phyloP scores from a whole-genome alignment of 805 yeast genomes.

The Wickerhamomyces xylosicus region DNA sequence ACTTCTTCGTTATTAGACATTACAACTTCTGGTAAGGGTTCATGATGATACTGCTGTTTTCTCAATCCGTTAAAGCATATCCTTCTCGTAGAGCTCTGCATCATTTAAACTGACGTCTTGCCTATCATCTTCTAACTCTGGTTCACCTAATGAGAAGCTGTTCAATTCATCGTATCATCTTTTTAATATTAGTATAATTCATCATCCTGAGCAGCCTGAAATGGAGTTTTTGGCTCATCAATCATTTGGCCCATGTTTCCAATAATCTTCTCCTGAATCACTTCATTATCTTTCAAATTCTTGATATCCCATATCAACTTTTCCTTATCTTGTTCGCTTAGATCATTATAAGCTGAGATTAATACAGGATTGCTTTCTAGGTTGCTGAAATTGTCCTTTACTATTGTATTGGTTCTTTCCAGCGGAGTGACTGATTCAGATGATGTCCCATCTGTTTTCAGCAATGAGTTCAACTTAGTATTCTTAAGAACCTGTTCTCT shows the following conservation, averaged over 20 bases:
- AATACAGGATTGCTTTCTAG: slow-evolving; percentile 4
- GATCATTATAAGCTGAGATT: slow-evolving; percentile 4
- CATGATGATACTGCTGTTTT: slow-evolving; percentile 15
- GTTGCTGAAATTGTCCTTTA: slow-evolving; percentile 1
- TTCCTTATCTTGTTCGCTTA: slow-evolving; percentile 11
- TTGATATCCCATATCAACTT: slow-evolving; percentile 80
- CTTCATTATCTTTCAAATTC: slow-evolving; percentile 49
- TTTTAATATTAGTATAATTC: slow-evolving; percentile 67
- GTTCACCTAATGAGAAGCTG: slow-evolving; percentile 47
- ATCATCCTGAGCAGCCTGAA: slow-evolving; percentile 72
- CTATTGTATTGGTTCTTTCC: slow-evolving; percentile 18
- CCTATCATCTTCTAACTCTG: slow-evolving; percentile 32
- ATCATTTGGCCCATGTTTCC: slow-evolving; percentile 43
- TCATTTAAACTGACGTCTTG: slow-evolving; percentile 8
- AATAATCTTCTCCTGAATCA: slow-evolving; percentile 56
- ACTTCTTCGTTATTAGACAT: slow-evolving; percentile 31
- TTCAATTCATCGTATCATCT: slow-evolving; percentile 50
- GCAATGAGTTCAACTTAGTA: slow-evolving; percentile 64
- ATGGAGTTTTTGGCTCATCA: slow-evolving; percentile 94
- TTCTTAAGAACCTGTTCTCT: slow-evolving; percentile 71
- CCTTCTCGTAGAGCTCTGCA: too few relatives aligned
- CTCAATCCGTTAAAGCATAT: slow-evolving; percentile 18
- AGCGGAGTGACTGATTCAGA: too few relatives aligned
- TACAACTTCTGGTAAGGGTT: slow-evolving; percentile 5
- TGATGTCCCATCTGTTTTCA: slow-evolving; percentile 21